Conservation (phyloP, 2,329 filamentous ascomycete genomes). For the Fusarium agapanthi region DNA sequence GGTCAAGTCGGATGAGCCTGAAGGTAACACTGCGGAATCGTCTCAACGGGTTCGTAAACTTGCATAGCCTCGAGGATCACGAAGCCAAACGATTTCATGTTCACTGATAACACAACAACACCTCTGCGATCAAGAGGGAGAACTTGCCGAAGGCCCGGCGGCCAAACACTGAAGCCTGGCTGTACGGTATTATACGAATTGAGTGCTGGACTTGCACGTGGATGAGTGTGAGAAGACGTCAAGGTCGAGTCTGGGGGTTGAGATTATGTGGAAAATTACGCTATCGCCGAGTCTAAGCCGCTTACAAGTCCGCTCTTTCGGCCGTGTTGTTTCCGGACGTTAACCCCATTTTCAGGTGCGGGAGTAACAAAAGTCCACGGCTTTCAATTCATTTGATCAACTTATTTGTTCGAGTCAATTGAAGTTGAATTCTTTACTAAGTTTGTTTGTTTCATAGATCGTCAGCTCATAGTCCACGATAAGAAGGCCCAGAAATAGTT, state of each 20-base stretch:
- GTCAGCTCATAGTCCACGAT: not conserved
- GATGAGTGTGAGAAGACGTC: not conserved
- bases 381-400: no score
- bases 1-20: slow-evolving; percentile 2
- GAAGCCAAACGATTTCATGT: slow-evolving; percentile 11
- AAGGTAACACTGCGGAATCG: not conserved
- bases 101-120: slow-evolving; percentile 5
- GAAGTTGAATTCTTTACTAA: not conserved
- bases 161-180: not conserved
- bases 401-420: not conserved
- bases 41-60: not conserved
- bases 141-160: slow-evolving; percentile 16
- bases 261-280: slow-evolving; percentile 6
- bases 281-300: slow-evolving; percentile 28
- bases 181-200: not conserved
- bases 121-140: not conserved
- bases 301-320: slow-evolving; percentile 3
- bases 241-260: not conserved
- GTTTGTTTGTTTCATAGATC: not conserved
- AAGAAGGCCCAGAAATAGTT: slow-evolving; percentile 4
- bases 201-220: not conserved
- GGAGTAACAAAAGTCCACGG: not conserved
- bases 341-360: not conserved
- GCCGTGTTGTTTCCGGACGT: slow-evolving; percentile 4
- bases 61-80: slow-evolving; percentile 13